These are phyloP conservation scores for Monosporascus sp. DNA, from an alignment of 2,329 filamentous ascomycete species.

Conservation along the genomic window DNA sequence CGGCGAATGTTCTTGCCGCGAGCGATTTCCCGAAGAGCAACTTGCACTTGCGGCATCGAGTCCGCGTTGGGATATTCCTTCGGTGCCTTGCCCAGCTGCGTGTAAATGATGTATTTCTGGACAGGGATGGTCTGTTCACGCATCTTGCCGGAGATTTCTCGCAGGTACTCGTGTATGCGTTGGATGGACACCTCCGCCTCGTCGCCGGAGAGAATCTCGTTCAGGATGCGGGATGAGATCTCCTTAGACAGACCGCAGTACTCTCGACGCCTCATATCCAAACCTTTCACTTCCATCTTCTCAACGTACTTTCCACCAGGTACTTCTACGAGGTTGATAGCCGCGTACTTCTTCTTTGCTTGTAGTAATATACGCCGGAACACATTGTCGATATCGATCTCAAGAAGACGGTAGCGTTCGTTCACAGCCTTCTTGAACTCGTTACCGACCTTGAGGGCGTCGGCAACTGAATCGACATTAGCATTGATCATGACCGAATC, in stretches of 20 bases:
- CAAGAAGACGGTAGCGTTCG: constrained; percentile 82
- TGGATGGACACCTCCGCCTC: constrained; percentile 83
- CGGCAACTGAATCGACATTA: constrained; percentile 87
- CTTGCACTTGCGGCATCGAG: constrained; percentile 95
- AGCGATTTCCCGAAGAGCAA: constrained; percentile 81
- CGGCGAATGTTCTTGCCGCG: constrained; percentile 84
- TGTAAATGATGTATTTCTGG: constrained; percentile 95
- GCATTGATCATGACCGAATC: constrained; percentile 99
- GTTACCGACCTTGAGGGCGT: constrained; percentile 84
- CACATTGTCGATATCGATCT: constrained; percentile 97
- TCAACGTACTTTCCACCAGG: constrained; percentile 80
- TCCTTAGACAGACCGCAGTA: constrained; percentile 96
- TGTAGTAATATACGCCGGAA: constrained; percentile 91
- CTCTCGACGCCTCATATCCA: constrained; percentile 96
- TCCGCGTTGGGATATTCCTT: constrained; percentile 91
- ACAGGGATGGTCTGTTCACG: constrained; percentile 68
- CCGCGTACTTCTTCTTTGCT: constrained; percentile 99
- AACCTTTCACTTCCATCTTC: constrained; percentile 95
- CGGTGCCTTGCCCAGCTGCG: constrained; percentile 90
- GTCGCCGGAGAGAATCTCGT: constrained; percentile 90
- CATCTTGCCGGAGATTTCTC: constrained; percentile 82
- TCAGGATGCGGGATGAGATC: constrained; percentile 82
- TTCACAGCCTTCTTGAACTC: constrained; percentile 97
- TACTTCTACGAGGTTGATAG: constrained; percentile 85
- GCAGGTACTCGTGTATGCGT: constrained; percentile 89